These are phyloP conservation scores for Periconia sp. DNA, from an alignment of 2,329 filamentous ascomycete genomes.

Conservation along the genomic window DNA sequence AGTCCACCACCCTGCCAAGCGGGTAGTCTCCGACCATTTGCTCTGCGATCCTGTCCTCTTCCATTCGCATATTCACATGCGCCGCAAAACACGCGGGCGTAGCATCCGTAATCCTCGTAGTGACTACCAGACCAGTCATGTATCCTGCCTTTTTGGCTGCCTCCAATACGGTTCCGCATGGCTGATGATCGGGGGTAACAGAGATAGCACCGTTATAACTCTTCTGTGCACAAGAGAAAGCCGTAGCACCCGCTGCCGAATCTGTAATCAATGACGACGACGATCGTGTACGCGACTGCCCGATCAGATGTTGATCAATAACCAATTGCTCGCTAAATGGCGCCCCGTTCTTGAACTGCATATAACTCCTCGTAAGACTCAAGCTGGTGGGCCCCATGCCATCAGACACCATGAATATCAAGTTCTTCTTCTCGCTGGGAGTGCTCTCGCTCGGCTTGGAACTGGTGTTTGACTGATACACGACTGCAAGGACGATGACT, in stretches of 20 bases:
- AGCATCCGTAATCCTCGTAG: slow-evolving; percentile 91
- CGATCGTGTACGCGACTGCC: slow-evolving; percentile 83
- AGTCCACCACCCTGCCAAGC: slow-evolving; percentile 82
- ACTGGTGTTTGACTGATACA: slow-evolving; percentile 66
- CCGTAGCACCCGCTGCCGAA: slow-evolving; percentile 94
- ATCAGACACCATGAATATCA: slow-evolving; percentile 99
- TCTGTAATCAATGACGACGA: slow-evolving; percentile 87
- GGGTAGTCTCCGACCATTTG: slow-evolving; percentile 90
- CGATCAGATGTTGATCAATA: slow-evolving; percentile 87
- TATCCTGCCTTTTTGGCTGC: slow-evolving; percentile 92
- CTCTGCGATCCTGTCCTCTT: slow-evolving; percentile 88
- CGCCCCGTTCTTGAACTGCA: slow-evolving; percentile 74
- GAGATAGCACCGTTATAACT: slow-evolving; percentile 97
- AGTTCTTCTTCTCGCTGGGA: slow-evolving; percentile 74
- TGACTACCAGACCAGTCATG: slow-evolving; percentile 90
- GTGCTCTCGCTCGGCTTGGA: slow-evolving; percentile 22
- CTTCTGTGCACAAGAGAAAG: slow-evolving; percentile 90
- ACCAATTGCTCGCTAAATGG: slow-evolving; percentile 73
- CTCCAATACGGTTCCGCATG: slow-evolving; percentile 91
- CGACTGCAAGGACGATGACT: slow-evolving; percentile 78
- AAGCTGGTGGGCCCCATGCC: slow-evolving; percentile 96
- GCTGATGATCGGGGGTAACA: slow-evolving; percentile 78
- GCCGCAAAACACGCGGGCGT: slow-evolving; percentile 94
- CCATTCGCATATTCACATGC: slow-evolving; percentile 76
- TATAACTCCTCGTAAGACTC: slow-evolving; percentile 81